These are phyloP conservation scores for Xerocomus nothofagi DNA, from an alignment of 1,284 basidiomycete genomes.

Conservation along the genomic window DNA sequence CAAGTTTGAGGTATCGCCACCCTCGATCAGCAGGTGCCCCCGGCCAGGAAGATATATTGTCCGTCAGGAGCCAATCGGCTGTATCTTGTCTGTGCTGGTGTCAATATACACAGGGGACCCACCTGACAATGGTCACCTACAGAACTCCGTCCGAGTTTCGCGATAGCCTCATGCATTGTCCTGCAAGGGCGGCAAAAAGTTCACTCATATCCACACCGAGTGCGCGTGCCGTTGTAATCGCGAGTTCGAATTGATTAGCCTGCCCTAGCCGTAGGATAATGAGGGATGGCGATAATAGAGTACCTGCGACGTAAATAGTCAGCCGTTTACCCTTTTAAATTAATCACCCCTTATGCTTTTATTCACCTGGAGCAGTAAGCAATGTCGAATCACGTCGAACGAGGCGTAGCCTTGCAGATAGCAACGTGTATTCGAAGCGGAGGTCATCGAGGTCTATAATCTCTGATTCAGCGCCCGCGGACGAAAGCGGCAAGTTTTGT, in stretches of 20 bases:
- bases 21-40: constrained; percentile 80
- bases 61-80: constrained; percentile 79
- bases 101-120: constrained; percentile 9
- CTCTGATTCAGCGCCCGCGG: constrained; percentile 65
- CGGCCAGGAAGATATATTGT: constrained; percentile 80
- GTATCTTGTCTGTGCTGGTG: constrained; percentile 53
- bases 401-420: constrained; percentile 80
- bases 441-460: constrained; percentile 83
- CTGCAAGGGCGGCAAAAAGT: constrained; percentile 77
- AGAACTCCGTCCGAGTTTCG: constrained; percentile 54
- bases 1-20: constrained; percentile 84
- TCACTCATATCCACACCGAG: constrained; percentile 87
- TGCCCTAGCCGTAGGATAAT: constrained; percentile 84
- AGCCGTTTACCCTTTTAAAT: constrained; percentile 10
- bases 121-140: constrained; percentile 41
- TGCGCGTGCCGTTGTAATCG: constrained; percentile 74
- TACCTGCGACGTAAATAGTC: constrained; percentile 45
- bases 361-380: constrained; percentile 48
- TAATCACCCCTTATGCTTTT: constrained; percentile 29
- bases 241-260: constrained; percentile 76
- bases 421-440: constrained; percentile 79
- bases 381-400: constrained; percentile 57
- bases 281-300: constrained; percentile 65
- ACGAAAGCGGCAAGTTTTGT: constrained; percentile 76
- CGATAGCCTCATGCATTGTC: constrained; percentile 76